Evolutionary conservation across 2,329 filamentous ascomycete genomes (phyloP), one percentile per base, ranked within the genome.

Genomic region (Sarocladium strictum): DNA sequence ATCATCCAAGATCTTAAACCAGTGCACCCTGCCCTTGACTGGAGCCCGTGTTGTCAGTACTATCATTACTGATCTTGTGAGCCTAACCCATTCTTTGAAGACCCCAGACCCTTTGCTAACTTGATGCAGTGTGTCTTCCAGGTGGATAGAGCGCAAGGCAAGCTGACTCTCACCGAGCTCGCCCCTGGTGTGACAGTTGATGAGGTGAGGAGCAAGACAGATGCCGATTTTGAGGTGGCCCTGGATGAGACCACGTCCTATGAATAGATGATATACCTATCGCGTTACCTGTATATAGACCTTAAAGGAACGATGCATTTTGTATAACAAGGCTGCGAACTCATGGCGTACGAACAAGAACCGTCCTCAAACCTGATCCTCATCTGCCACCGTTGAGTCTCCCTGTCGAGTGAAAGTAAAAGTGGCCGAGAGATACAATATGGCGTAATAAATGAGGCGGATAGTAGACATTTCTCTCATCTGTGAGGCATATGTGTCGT

Each of bases 11-110:
- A 78, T 89, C 59, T 78, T 88, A 15, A 74, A 85, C 62, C 72
- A 76, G 56, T 88, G 85, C 68, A 76, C 69, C 2, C 68, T 89
- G 64, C 85, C 85, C 1, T 65, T 89, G 62, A 89, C 85, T 0
- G 85, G 85, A 1, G 82, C 80, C 33, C 73, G 75, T 33, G 81
- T 83, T n/a, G 85, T 87, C 7, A 86, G 83, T 73, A 86, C 83
- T 2, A 86, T 89, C 56, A 87, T 88, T 55, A 89, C 85, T 0
- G 85, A 94, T 60, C 67, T 93, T 65, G 85, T 85, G 66, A 72
- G 82, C 26, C 32, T 19, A 35, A 17, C 10, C n/a, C 23, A 49
- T 32, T 49, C n/a, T 15, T 15, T 5, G 7, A 15, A 38, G n/a
- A 38, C n/a, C 5, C 9, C n/a, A 15, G n/a, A 38, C n/a, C 9